These are phyloP conservation scores for Fusarium illudens DNA, from an alignment of 2,329 filamentous ascomycete genomes.

Conservation along the genomic window DNA sequence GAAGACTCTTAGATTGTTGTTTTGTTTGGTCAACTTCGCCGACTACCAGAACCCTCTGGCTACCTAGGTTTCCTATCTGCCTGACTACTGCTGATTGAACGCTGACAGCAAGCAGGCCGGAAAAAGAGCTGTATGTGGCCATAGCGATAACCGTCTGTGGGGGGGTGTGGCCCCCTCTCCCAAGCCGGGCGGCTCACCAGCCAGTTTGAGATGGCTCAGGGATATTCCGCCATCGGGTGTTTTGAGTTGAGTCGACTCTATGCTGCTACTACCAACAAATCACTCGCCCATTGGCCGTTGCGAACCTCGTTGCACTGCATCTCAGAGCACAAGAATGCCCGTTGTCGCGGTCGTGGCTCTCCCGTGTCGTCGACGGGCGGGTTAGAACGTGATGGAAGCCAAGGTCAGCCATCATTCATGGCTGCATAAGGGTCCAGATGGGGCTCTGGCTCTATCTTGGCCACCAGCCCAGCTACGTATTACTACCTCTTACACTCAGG, in stretches of 20 bases:
- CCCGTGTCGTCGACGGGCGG: slow-evolving; percentile 8
- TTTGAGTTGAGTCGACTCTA: slow-evolving; percentile 34
- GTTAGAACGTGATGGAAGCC: slow-evolving; percentile 14
- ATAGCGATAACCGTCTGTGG: slow-evolving; percentile 12
- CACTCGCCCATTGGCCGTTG: slow-evolving; percentile 2
- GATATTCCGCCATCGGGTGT: slow-evolving; percentile 37
- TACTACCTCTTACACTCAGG: background rate
- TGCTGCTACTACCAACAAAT: slow-evolving; percentile 17
- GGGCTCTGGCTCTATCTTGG: slow-evolving; percentile 4
- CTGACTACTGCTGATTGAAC: background rate
- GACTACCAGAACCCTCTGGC: too few relatives aligned
- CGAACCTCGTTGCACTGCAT: slow-evolving; percentile 19
- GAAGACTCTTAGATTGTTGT: background rate
- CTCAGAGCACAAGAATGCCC: background rate
- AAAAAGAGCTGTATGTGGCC: background rate
- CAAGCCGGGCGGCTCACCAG: slow-evolving; percentile 3
- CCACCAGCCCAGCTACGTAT: background rate
- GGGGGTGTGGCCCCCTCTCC: background rate
- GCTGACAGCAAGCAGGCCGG: background rate
- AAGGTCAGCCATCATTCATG: slow-evolving; percentile 26
- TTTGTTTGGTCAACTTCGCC: background rate
- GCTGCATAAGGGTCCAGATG: slow-evolving; percentile 31
- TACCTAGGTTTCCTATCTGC: background rate
- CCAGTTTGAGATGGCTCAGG: slow-evolving; percentile 31
- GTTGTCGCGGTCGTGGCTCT: slow-evolving; percentile 7